These are phyloP conservation scores for Raphanus raphanistrum DNA, from an alignment of 345 rosid species.

Conservation along the genomic window DNA sequence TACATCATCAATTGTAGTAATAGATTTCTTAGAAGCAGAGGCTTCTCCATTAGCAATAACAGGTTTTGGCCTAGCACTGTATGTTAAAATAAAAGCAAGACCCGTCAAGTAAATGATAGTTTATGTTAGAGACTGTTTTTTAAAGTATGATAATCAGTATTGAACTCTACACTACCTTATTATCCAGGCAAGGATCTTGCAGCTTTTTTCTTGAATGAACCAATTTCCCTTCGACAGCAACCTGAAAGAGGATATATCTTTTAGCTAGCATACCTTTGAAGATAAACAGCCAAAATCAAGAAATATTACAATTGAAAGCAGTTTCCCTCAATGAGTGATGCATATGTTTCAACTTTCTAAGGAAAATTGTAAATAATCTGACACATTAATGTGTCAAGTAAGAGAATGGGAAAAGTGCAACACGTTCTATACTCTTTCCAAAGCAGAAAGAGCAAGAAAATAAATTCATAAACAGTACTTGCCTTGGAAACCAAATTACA, in stretches of 20 bases:
- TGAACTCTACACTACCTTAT: slow-evolving; percentile 60
- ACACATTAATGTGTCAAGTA: neutral
- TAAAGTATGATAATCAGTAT: neutral
- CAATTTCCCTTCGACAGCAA: slow-evolving; percentile 94
- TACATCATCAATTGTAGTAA: slow-evolving; percentile 76
- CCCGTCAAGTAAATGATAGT: slow-evolving; percentile 14
- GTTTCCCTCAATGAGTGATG: slow-evolving; percentile 1
- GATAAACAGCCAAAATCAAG: slow-evolving; percentile 9
- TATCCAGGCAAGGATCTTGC: slow-evolving; percentile 80
- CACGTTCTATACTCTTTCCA: neutral
- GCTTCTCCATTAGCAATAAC: slow-evolving; percentile 57
- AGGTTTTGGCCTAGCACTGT: slow-evolving; percentile 74
- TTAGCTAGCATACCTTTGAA: slow-evolving; percentile 31
- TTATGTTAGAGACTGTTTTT: neutral
- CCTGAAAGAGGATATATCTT: slow-evolving; percentile 50
- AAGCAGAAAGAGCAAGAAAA: slow-evolving; percentile 1
- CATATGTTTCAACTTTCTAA: neutral
- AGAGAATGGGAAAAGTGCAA: neutral
- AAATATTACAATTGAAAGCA: neutral
- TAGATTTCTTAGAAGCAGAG: slow-evolving; percentile 64
- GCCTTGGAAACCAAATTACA: neutral
- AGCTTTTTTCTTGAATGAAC: slow-evolving; percentile 96
- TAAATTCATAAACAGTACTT: neutral
- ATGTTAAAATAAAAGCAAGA: slow-evolving; percentile 21
- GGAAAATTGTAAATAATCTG: neutral